Evolutionary conservation across 2,329 filamentous ascomycete species (phyloP), one percentile per base, ranked within the genome.

Genomic region (Zopfia rhizophila): DNA sequence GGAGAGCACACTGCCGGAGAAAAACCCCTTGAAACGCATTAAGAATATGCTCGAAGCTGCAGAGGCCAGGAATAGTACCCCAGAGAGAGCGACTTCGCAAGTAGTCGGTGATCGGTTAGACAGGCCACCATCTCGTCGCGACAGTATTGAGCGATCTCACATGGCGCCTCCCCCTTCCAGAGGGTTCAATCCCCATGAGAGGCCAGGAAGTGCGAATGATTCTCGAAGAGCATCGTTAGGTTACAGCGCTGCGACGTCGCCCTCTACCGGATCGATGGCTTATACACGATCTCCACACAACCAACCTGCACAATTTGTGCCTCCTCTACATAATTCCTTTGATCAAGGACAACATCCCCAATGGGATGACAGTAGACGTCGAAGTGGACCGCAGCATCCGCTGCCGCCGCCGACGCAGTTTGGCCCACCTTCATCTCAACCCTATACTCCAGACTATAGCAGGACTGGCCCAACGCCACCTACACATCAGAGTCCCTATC

Each of bases 401-500:
- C 61, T 58, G 38, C 55, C 56, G n/a, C 38, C 45, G 14, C 51
- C 56, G 5, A 59, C 60, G 19, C 60, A 58, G 10, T 66, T 65
- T 39, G 57, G 56, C 30, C 54, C 48, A 3, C 62, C 56, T 31
- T 60, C 60, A 13, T 44, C 63, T 12, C 61, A 68, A 22, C 51
- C 51, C 12, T 61, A 65, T 19, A 52, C 56, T 27, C 39, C 49
- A 3, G 65, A 65, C 32, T 58, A 57, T 28, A 57, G 40, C 19
- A 58, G 50, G 32, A 24, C 55, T 28, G 55, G 37, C 7, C 53
- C 54, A 7, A 58, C 51, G 6, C 51, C 56, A 24, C 45, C 61
- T 12, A 43, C 56, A 31, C 66, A 68, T 45, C 65, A 68, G 25
- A 69, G 65, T 36, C 65, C 65, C 22, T 70, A 70, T 46, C 55